A percentile compares a stretch with the other conserved stretches of the same genome.
Evolutionary conservation across 495 filamentous ascomycete species (phyloP).

Genomic region (Astrothelium subdiscretum): DNA sequence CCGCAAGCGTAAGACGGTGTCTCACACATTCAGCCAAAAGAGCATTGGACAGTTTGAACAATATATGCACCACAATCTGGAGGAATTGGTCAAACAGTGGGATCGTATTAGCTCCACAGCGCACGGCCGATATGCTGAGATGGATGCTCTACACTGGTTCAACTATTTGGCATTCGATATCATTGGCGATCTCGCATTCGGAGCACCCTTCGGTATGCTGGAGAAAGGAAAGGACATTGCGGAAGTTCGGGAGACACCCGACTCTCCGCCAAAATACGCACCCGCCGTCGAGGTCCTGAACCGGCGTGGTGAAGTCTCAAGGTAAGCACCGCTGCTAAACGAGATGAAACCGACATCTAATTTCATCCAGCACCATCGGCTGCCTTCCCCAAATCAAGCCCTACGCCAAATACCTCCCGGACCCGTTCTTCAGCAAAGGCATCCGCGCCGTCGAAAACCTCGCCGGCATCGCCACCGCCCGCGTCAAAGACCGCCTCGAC

Average conservation of each 20-base stretch:
- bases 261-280: conserved; percentile 42
- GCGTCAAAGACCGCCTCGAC: conserved; percentile 61
- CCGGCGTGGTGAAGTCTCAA: conserved; percentile 55
- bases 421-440: conserved; percentile 56
- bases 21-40: conserved; percentile 80
- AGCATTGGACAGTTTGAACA: conserved; percentile 76
- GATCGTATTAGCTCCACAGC: conserved; percentile 35
- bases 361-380: conserved; percentile 37
- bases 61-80: conserved; percentile 73
- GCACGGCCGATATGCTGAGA: conserved; percentile 42
- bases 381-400: conserved; percentile 50
- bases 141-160: conserved; percentile 85
- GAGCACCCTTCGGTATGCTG: conserved; percentile 39
- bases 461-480: conserved; percentile 63
- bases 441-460: conserved; percentile 53
- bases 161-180: conserved; percentile 92
- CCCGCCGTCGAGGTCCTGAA: conserved; percentile 64
- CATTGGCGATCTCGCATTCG: conserved; percentile 59
- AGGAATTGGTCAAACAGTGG: conserved; percentile 63
- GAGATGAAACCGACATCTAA: not conserved
- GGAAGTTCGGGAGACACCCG: conserved; percentile 45
- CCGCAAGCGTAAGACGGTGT: conserved; percentile 80
- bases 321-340: conserved; percentile 22
- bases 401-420: conserved; percentile 53
- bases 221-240: conserved; percentile 50